phyloP scores from a whole-genome alignment of 768 basidiomycete genomes.

The Rhodotorula taiwanensis region DNA sequence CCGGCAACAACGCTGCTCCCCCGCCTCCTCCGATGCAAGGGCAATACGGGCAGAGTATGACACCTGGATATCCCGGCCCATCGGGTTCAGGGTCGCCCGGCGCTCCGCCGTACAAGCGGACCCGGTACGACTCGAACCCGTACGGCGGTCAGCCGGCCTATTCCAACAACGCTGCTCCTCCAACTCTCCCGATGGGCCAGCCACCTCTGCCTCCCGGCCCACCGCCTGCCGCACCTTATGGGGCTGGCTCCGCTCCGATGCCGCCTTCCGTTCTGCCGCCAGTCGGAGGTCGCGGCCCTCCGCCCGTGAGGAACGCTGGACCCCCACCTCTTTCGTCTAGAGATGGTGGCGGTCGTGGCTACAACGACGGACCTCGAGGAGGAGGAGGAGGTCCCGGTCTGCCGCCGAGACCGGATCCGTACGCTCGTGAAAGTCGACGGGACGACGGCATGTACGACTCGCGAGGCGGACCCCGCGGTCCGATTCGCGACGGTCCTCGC shows the following conservation, averaged over 20 bases:
- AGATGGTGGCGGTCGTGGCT: no score
- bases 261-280: conserved; percentile 38
- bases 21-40: conserved; percentile 60
- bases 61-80: conserved; percentile 44
- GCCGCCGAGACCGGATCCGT: no score
- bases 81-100: conserved; percentile 47
- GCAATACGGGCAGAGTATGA: conserved; percentile 44
- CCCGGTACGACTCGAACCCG: conserved; percentile 49
- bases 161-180: conserved; percentile 53
- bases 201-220: conserved; percentile 63
- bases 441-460: neutral
- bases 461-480: neutral
- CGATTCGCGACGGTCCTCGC: neutral
- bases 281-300: conserved; percentile 21
- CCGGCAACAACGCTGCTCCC: no score
- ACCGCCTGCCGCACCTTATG: conserved; percentile 44
- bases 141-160: no score
- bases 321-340: no score
- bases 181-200: conserved; percentile 53
- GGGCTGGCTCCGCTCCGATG: conserved; percentile 44
- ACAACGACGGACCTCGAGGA: no score
- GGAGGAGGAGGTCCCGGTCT: no score
- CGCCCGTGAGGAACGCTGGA: neutral
- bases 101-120: conserved; percentile 48
- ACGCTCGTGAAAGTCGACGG: conserved; percentile 2